Percentiles rank a stretch among this genome's conserved stretches.
Conservation (phyloP, 2,329 filamentous ascomycete genomes). For the Diaporthe citriasiana region DNA sequence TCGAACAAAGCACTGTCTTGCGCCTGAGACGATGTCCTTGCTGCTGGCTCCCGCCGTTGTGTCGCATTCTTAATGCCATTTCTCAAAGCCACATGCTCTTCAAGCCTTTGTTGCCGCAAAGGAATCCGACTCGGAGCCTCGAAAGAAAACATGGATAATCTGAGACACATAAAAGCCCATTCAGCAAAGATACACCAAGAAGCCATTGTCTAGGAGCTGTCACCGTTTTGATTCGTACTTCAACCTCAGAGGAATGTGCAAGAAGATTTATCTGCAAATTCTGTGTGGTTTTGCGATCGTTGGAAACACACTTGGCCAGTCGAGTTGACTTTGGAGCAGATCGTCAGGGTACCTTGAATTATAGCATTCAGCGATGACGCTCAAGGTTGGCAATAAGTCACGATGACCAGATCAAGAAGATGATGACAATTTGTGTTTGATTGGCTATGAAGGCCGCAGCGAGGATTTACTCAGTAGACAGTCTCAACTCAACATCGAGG, state of each 20-base stretch:
- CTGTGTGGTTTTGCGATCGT: background rate
- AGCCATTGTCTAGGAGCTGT: background rate
- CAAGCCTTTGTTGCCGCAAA: background rate
- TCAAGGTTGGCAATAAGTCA: background rate
- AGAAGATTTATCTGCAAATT: background rate
- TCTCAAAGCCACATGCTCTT: background rate
- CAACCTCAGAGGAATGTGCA: background rate
- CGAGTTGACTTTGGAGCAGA: background rate
- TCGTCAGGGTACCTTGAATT: background rate
- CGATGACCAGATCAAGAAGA: background rate
- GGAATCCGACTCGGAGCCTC: background rate
- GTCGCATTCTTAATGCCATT: background rate
- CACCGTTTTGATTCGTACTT: background rate
- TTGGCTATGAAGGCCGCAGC: background rate
- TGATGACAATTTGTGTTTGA: background rate
- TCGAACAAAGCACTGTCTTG: background rate
- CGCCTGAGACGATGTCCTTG: background rate
- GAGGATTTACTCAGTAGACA: slow-evolving; percentile 11
- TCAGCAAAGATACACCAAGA: background rate
- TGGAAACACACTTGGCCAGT: background rate
- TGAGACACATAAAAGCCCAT: background rate
- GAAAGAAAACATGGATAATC: background rate
- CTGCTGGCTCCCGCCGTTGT: background rate
- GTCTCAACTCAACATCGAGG: background rate
- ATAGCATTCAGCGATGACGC: background rate